Conservation (phyloP, 202 grass and related monocot genomes). For the Hordeum pubiflorum region DNA sequence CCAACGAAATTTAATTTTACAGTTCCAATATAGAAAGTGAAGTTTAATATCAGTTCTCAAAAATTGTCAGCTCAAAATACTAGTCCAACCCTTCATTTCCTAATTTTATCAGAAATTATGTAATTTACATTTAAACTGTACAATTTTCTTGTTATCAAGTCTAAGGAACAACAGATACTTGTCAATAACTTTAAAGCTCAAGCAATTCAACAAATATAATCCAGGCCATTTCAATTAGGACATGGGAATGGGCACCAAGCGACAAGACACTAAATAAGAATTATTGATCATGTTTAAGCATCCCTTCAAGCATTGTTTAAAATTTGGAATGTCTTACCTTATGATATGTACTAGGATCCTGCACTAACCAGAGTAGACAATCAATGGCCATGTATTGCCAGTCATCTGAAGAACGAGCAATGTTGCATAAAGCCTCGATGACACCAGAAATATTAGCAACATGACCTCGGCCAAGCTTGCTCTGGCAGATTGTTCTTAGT, state of each 20-base stretch:
- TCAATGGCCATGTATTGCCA: conserved; percentile 99
- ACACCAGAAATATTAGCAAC: conserved; percentile 67
- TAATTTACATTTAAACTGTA: background rate
- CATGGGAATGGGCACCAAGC: background rate
- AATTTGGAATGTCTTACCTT: conserved; percentile 50
- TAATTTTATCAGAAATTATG: background rate
- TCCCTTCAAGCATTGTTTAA: background rate
- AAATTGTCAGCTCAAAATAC: conserved; percentile 6
- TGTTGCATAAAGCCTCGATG: conserved; percentile 89
- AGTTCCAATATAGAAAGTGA: background rate
- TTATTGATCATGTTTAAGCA: background rate
- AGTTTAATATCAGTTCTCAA: background rate
- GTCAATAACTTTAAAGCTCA: conserved; percentile 14
- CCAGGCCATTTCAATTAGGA: background rate
- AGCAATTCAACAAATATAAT: background rate
- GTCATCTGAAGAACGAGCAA: conserved; percentile 94
- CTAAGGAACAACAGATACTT: background rate
- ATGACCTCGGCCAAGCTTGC: conserved; percentile 66
- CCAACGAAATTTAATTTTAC: background rate
- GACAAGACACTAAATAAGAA: background rate
- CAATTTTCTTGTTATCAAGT: background rate
- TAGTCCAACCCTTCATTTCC: background rate
- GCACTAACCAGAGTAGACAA: conserved; percentile 92
- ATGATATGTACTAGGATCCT: conserved; percentile 78
- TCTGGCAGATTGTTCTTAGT: conserved; percentile 90